phyloP scores from a whole-genome alignment of 352 stramenopile species.

The Phytophthora sp. region DNA sequence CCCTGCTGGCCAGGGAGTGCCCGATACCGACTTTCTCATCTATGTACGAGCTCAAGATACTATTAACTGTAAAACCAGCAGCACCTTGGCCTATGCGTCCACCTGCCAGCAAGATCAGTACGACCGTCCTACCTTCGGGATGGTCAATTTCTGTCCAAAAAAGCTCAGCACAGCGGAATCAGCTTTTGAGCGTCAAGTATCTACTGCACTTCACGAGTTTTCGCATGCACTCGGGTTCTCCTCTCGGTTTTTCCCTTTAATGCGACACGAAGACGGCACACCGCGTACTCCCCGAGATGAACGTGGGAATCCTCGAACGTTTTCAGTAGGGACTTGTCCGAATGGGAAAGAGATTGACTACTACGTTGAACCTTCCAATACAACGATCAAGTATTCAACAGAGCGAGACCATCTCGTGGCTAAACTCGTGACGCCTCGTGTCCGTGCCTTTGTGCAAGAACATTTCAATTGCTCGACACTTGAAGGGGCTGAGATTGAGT shows the following conservation, averaged over 20 bases:
- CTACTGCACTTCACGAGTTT: slow-evolving; percentile 78
- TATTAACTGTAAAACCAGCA: slow-evolving; percentile 41
- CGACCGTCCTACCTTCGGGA: slow-evolving; percentile 81
- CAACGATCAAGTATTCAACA: slow-evolving; percentile 57
- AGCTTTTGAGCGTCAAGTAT: slow-evolving; percentile 61
- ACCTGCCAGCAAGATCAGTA: slow-evolving; percentile 85
- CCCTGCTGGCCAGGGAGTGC: slow-evolving; percentile 36
- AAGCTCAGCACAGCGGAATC: slow-evolving; percentile 47
- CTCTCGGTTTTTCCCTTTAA: slow-evolving; percentile 67
- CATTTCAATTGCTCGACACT: slow-evolving; percentile 71
- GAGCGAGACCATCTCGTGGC: slow-evolving; percentile 58
- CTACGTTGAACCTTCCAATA: slow-evolving; percentile 39
- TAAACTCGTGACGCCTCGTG: slow-evolving; percentile 63
- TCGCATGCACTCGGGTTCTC: slow-evolving; percentile 78
- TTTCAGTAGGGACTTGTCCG: slow-evolving; percentile 41
- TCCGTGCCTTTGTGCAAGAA: slow-evolving; percentile 50
- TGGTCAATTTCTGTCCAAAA: slow-evolving; percentile 79
- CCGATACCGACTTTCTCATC: slow-evolving; percentile 69
- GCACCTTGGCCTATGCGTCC: slow-evolving; percentile 68
- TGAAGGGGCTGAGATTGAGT: slow-evolving; percentile 71
- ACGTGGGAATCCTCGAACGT: slow-evolving; percentile 42
- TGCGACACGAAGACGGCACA: slow-evolving; percentile 64
- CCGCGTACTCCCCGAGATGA: slow-evolving; percentile 58
- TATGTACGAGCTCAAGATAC: slow-evolving; percentile 65
- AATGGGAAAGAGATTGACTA: slow-evolving; percentile 60